Evolutionary conservation across 257 asterid genomes (phyloP), one percentile per base, ranked within the genome.

Genomic region (Capsicum pubescens): DNA sequence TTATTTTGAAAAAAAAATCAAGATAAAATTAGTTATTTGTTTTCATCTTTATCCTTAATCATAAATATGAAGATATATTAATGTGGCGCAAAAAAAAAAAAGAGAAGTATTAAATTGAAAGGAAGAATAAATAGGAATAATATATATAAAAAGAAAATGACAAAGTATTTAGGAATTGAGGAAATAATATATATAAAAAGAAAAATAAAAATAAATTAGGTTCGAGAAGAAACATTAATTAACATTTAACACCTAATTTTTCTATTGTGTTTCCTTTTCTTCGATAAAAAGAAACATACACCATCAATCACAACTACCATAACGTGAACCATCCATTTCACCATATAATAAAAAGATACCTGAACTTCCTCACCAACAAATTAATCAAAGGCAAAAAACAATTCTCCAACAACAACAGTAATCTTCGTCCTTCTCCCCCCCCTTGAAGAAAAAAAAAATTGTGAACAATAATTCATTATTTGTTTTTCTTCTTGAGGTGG

Each of bases 331-430:
- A 81, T 46, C 15, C 78, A 81, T 81, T 61, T 63, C 36, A 63
- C 84, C 78, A 19, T 48, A 81, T 63, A 81, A 81, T 63, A 81
- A 81, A 81, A 63, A 48, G 60, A 26, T 8, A 54, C 42, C 82
- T 77, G 50, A 77, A 54, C 81, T 54, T 26, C 64, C 61, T 77
- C 64, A 54, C 81, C 81, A 77, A 26, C 64, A 77, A 76, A 76
- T 26, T 52, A 54, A 54, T 26, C 64, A 50, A 76, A 76, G 63
- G 63, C 46, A 74, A 74, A 52, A 52, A 26, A 13, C 42, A 21
- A 76, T 74, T 50, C 60, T 21, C 44, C 7, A 64, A 64, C 70
- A 64, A 64, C 70, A 64, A 26, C 19, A 74, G 50, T 55, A 19
- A 54, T 3, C 15, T 1, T 77, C 54, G 0, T 35, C 17, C 32